Conservation (phyloP, 179 eudicot genomes). For the Spinacia oleracea region DNA sequence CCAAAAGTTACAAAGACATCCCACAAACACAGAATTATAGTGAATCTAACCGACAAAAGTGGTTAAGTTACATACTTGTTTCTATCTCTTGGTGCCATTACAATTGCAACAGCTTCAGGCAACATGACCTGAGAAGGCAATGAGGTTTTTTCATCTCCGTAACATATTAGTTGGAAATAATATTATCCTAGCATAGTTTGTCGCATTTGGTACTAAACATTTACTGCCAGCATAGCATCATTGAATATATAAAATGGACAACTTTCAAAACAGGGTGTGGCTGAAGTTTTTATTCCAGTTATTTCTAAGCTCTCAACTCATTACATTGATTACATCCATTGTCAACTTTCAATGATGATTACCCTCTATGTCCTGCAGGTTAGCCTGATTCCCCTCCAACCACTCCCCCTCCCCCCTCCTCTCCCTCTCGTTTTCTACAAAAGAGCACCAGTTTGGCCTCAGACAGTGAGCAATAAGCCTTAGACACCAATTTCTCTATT, state of each 20-base stretch:
- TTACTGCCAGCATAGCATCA: neutral
- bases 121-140: slow-evolving; percentile 71
- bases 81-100: slow-evolving; percentile 90
- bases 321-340: too few relatives aligned
- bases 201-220: neutral
- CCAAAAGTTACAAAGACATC: slow-evolving; percentile 2
- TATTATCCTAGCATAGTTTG: neutral
- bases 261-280: neutral
- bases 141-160: neutral
- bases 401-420: too few relatives aligned
- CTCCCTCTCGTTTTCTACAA: too few relatives aligned
- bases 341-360: too few relatives aligned
- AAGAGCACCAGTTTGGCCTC: neutral
- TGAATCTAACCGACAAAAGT: neutral
- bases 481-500: neutral
- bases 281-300: neutral
- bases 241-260: neutral
- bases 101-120: slow-evolving; percentile 97
- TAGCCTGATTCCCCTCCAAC: too few relatives aligned
- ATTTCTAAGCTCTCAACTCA: neutral
- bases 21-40: neutral
- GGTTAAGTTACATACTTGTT: slow-evolving; percentile 48
- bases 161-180: neutral
- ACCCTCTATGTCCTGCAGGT: too few relatives aligned
- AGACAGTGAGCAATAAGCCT: too few relatives aligned